Evolutionary conservation across 805 yeast species (phyloP), one percentile per base, ranked within the genome.

Genomic region (Phaffomyces antillensis): DNA sequence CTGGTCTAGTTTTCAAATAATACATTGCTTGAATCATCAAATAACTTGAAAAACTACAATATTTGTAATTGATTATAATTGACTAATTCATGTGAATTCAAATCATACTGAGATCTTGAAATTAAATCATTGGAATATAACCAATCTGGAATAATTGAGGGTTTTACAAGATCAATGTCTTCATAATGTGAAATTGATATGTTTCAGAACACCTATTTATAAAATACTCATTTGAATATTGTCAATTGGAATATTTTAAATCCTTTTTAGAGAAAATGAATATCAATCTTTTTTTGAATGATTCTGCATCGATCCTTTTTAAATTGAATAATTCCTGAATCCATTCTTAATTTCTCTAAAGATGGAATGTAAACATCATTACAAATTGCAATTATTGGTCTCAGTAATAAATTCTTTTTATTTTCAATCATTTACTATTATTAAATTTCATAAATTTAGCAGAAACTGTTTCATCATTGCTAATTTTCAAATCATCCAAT

Each of bases 321-420:
- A 56, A 89, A 84, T 7, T 76, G 61, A 2, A 91, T 70, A 7
- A 86, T 70, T 55, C 90, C 96, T 51, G 91, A 79, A 47, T 73
- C 65, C 0, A 83, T 83, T 49, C 91, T 77, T 48, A 91, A 67
- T 45, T 77, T 79, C 42, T 87, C 95, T 63, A 91, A 68, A 1
- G 86, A 77, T 3, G 81, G 76, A 0, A 86, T 76, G 61, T 86
- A 89, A 2, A 86, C 71, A 57, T 93, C 96, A 58, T 91, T 93
- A 60, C 97, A 95, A 45, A 93, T 78, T 36, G 95, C 90, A 43
- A 91, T 86, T 16, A 93, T 87, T 2, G 98, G 98, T 52, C 98
- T 72, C 54, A 73, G 68, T 37, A 93, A 62, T 6, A 81, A 63
- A 32, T 65, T 67, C 11, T 67, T 62, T 40, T 59, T 64, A 42